Evolutionary conservation across 371 early-diverging fungal species (phyloP), one percentile per base, ranked within the genome.

Genomic region (Mucor lusitanicus): DNA sequence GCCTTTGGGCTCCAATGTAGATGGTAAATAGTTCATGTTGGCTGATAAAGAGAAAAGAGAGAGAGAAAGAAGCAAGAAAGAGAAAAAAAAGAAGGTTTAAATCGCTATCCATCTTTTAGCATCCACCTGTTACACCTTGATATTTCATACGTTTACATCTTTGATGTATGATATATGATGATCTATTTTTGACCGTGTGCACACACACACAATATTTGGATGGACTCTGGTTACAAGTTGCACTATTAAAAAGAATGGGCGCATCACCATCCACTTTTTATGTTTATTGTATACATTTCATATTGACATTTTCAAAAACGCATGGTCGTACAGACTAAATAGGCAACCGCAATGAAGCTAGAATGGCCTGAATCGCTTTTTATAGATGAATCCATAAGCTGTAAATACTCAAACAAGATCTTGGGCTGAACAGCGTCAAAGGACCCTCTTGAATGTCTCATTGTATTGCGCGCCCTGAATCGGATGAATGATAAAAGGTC

Each of bases 1-100:
- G 48, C 48, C 48, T 35, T 32, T 30, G 32, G 61, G 61, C 23
- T 61, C 61, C 32, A 61, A 35, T 6, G 61, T 46, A 32, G 61
- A 42, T 33, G 50, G 33, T 35, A 61, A 61, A 46, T 33, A 6
- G 23, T 50, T 23, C 21, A 35, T 33, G 35, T 32, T 48, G 30
- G 37, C n/a, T 13, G 25, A 53, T 27, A 54, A 39, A 39, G 27
- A n/a, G 50, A 13, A 33, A 13, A 62, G 19, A 50, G 17, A 50
- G 19, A 62, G 19, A 25, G 25, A 25, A 37, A 39, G 27, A 60
- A 4, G 13, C 2, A 39, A 28, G 54, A 17, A 63, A 19, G 27
- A 27, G 39, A 27, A 54, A 19, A 37, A 23, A 62, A 62, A 21
- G 6, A 50, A 50, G 50, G 23, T 25, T 50, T 37, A 37, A 50